Evolutionary conservation across 1,284 basidiomycete species (phyloP).

Genomic region (Cryptococcus jaspeensis): DNA sequence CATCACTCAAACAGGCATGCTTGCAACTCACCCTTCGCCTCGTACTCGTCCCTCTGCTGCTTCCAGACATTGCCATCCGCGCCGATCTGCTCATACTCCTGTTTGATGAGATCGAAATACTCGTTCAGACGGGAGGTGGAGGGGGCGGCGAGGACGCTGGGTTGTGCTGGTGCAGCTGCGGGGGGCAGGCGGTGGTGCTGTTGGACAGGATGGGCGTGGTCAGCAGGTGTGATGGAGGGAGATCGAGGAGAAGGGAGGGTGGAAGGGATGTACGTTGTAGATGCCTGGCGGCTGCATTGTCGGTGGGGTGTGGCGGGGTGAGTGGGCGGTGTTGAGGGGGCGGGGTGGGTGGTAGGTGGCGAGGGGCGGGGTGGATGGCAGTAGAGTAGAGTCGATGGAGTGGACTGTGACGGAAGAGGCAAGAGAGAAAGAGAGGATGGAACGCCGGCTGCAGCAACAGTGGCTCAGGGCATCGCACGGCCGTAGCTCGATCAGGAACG

Average conservation of each 20-base stretch:
- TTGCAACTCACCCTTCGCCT: constrained; percentile 68
- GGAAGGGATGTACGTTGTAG: constrained; percentile 27
- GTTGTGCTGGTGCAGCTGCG: constrained; percentile 32
- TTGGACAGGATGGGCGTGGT: background rate
- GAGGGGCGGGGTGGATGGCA: background rate
- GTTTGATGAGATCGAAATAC: constrained; percentile 75
- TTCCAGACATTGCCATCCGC: constrained; percentile 69
- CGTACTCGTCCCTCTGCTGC: constrained; percentile 83
- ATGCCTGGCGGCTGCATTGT: constrained; percentile 44
- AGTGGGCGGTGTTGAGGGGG: constrained; percentile 3
- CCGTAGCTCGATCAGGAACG: constrained; percentile 11
- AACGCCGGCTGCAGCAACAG: background rate
- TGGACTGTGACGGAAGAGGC: background rate
- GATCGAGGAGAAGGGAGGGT: background rate
- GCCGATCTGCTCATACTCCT: constrained; percentile 78
- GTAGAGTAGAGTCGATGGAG: background rate
- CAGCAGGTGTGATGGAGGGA: background rate
- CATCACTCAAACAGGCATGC: background rate
- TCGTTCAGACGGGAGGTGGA: constrained; percentile 62
- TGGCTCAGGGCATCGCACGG: background rate
- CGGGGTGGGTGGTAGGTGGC: constrained; percentile 14
- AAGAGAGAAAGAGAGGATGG: background rate
- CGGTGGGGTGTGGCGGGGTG: constrained; percentile 3
- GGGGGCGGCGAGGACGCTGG: constrained; percentile 21
- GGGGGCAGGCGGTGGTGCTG: constrained; percentile 48